Conservation (phyloP, 768 basidiomycete genomes). For the Russula olivacea region DNA sequence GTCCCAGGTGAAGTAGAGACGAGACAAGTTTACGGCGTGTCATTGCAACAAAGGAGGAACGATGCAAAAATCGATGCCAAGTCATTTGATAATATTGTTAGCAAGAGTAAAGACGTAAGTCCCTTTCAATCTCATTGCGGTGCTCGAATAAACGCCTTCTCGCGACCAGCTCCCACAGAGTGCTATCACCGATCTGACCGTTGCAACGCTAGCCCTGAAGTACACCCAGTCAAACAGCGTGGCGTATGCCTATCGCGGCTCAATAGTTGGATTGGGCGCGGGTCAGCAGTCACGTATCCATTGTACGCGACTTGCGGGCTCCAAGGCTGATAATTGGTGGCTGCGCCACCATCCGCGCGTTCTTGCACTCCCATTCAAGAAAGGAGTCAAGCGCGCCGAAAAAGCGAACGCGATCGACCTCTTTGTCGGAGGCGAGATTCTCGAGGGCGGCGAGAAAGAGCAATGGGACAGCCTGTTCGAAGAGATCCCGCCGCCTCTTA, state of each 20-base stretch:
- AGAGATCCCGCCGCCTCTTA: constrained; percentile 56
- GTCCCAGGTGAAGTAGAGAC: constrained; percentile 78
- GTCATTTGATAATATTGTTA: constrained; percentile 85
- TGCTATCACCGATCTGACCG: constrained; percentile 86
- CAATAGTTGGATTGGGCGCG: constrained; percentile 92
- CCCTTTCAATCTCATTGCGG: neutral
- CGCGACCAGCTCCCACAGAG: constrained; percentile 56
- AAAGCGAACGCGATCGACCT: constrained; percentile 98
- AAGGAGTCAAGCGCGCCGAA: constrained; percentile 95
- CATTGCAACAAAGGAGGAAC: constrained; percentile 86
- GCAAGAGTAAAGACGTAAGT: constrained; percentile 76
- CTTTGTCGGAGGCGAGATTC: constrained; percentile 83
- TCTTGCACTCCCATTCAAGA: constrained; percentile 90
- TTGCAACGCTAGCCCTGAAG: constrained; percentile 94
- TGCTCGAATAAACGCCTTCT: neutral
- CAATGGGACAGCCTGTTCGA: constrained; percentile 93
- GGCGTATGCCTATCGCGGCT: constrained; percentile 86
- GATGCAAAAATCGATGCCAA: constrained; percentile 76
- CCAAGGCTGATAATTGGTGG: constrained; percentile 99
- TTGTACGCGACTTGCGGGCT: constrained; percentile 95
- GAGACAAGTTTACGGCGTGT: constrained; percentile 91
- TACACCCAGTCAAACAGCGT: constrained; percentile 99
- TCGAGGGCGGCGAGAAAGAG: constrained; percentile 81
- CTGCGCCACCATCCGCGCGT: constrained; percentile 94
- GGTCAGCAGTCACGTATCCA: constrained; percentile 99